A percentile compares a stretch with the other conserved stretches of the same genome.
Conservation (phyloP, 2,329 filamentous ascomycete species). For the Xenoacremonium recifei region DNA sequence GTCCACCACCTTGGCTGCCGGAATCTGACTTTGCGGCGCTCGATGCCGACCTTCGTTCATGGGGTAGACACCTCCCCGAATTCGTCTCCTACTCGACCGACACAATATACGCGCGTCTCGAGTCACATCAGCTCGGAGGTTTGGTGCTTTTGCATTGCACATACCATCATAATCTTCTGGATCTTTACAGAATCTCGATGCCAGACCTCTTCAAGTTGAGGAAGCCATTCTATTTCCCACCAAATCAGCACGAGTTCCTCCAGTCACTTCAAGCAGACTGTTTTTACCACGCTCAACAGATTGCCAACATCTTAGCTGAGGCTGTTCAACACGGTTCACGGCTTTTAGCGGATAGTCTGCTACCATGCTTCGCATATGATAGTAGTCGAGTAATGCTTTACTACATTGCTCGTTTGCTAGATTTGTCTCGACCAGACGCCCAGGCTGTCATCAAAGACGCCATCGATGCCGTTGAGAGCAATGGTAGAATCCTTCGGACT, state of each 20-base stretch:
- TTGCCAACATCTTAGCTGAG: slow-evolving; percentile 37
- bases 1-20: slow-evolving; percentile 40
- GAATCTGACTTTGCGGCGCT: slow-evolving; percentile 42
- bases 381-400: slow-evolving; percentile 48
- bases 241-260: slow-evolving; percentile 36
- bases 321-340: slow-evolving; percentile 39
- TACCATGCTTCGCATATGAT: slow-evolving; percentile 47
- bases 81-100: slow-evolving; percentile 43
- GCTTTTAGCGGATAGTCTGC: slow-evolving; percentile 42
- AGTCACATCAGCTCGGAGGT: slow-evolving; percentile 45
- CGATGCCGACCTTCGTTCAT: slow-evolving; percentile 38
- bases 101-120: slow-evolving; percentile 45
- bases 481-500: slow-evolving; percentile 33
- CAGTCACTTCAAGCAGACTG: slow-evolving; percentile 36
- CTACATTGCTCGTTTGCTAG: slow-evolving; percentile 43
- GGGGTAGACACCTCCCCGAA: slow-evolving; percentile 41
- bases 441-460: slow-evolving; percentile 36
- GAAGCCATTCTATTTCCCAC: slow-evolving; percentile 38
- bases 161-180: slow-evolving; percentile 44
- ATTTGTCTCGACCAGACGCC: slow-evolving; percentile 33
- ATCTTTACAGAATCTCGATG: slow-evolving; percentile 46
- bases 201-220: slow-evolving; percentile 43
- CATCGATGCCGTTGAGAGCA: slow-evolving; percentile 39
- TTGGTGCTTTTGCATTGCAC: slow-evolving; percentile 45
- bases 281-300: slow-evolving; percentile 38